A percentile compares a stretch with the other conserved stretches of the same genome.
phyloP scores from a whole-genome alignment of 2,329 filamentous ascomycete species.

The Xylariaceae sp. region DNA sequence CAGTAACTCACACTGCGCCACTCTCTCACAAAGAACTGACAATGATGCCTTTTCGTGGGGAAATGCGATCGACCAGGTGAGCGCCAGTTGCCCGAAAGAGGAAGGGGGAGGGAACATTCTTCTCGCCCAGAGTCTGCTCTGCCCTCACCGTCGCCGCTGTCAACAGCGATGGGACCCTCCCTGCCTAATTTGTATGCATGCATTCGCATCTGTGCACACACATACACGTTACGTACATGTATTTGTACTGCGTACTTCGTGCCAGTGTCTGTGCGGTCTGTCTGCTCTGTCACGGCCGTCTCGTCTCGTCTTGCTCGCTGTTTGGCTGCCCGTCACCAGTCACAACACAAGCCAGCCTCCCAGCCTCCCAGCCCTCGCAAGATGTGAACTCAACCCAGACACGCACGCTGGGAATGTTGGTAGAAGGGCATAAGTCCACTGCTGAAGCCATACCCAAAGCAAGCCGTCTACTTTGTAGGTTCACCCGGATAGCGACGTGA shows the following conservation, averaged over 20 bases:
- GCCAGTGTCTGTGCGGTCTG: neutral
- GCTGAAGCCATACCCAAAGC: neutral
- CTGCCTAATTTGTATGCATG: neutral
- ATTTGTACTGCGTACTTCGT: neutral
- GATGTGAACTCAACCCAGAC: constrained; percentile 6
- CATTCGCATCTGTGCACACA: constrained; percentile 1
- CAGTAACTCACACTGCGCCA: constrained; percentile 10
- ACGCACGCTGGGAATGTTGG: neutral
- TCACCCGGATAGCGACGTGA: neutral
- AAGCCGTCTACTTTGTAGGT: neutral
- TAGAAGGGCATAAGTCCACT: neutral
- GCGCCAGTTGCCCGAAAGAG: constrained; percentile 8
- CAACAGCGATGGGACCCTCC: neutral
- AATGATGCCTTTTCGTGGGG: neutral
- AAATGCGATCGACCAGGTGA: neutral
- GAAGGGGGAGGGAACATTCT: constrained; percentile 11
- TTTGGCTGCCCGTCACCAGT: neutral
- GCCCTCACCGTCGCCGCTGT: constrained; percentile 3
- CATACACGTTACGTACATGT: neutral
- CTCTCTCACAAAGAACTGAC: neutral
- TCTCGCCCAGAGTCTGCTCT: neutral
- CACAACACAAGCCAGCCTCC: neutral
- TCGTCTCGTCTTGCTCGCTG: too few relatives aligned
- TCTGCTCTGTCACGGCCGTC: neutral
- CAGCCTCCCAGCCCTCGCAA: neutral